Conservation (phyloP, 2,329 filamentous ascomycete genomes). For the Trichophyton rubrum region DNA sequence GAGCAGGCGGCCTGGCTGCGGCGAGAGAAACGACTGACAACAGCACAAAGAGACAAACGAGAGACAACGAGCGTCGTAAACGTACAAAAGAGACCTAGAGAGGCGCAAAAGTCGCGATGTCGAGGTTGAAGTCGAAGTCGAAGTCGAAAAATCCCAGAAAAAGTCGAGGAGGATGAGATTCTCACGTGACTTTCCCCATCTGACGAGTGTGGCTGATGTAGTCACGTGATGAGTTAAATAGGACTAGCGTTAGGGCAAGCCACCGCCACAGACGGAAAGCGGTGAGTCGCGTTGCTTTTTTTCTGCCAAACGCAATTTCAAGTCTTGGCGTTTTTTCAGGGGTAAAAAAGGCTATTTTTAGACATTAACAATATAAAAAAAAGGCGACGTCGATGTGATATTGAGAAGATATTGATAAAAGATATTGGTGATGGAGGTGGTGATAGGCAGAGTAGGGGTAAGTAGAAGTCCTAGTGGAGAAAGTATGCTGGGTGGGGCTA, state of each 20-base stretch:
- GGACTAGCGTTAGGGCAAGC: not conserved
- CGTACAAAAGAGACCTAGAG: not conserved
- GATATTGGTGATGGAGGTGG: too few relatives aligned
- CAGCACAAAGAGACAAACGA: not conserved
- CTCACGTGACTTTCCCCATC: not conserved
- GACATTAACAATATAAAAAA: too few relatives aligned
- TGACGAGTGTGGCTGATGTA: not conserved
- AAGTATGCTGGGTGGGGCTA: too few relatives aligned
- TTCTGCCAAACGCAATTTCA: not conserved
- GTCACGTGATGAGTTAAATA: not conserved
- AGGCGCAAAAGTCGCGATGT: not conserved
- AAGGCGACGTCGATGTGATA: too few relatives aligned
- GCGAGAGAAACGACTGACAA: not conserved
- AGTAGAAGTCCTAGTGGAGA: too few relatives aligned
- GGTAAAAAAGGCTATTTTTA: too few relatives aligned
- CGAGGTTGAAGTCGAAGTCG: not conserved
- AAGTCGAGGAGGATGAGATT: too few relatives aligned
- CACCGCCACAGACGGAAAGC: not conserved
- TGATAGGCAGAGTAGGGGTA: too few relatives aligned
- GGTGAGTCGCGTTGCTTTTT: not conserved
- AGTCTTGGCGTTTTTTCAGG: constrained; percentile 1
- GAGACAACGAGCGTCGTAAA: not conserved
- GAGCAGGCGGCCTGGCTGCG: not conserved
- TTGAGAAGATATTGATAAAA: too few relatives aligned
- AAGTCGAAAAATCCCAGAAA: not conserved